Percentiles rank a stretch among this genome's conserved stretches.
Evolutionary conservation across 805 yeast genomes (phyloP).

Genomic region (Candida ortonii): DNA sequence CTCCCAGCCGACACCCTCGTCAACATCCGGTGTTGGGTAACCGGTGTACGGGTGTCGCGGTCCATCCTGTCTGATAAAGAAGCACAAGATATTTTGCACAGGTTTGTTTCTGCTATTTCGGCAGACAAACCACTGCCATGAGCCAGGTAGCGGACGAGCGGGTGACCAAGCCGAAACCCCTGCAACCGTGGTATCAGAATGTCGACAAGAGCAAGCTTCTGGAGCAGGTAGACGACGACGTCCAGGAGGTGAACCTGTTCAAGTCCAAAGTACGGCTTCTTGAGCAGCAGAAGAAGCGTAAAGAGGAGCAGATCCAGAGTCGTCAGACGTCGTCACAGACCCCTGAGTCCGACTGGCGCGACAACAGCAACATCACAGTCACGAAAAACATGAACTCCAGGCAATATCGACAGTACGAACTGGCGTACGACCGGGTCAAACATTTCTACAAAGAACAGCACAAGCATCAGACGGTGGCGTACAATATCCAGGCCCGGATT

Average conservation of each 20-base stretch:
- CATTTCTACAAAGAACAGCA: constrained; percentile 68
- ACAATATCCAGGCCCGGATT: constrained; percentile 66
- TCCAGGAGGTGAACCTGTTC: constrained; percentile 39
- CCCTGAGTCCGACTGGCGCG: constrained; percentile 20
- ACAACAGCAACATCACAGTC: constrained; percentile 21
- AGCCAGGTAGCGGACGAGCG: background rate
- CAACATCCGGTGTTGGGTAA: too few relatives aligned
- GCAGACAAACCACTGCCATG: too few relatives aligned
- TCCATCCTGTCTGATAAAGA: too few relatives aligned
- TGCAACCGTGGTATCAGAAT: constrained; percentile 24
- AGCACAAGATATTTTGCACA: too few relatives aligned
- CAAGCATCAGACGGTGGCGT: constrained; percentile 66
- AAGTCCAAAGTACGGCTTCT: constrained; percentile 30
- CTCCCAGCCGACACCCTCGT: too few relatives aligned
- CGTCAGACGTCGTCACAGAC: constrained; percentile 3
- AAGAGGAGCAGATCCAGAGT: constrained; percentile 10
- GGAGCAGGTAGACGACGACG: constrained; percentile 43
- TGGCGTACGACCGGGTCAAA: constrained; percentile 67
- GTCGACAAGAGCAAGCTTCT: constrained; percentile 32
- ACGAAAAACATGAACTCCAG: constrained; percentile 25
- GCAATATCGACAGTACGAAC: constrained; percentile 61
- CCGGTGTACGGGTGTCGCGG: too few relatives aligned
- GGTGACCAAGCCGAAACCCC: constrained; percentile 2
- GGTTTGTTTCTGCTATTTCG: too few relatives aligned
- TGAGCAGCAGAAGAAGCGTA: constrained; percentile 15